These are phyloP conservation scores for Striga hermonthica DNA, from an alignment of 305 asterid species.

Conservation along the genomic window DNA sequence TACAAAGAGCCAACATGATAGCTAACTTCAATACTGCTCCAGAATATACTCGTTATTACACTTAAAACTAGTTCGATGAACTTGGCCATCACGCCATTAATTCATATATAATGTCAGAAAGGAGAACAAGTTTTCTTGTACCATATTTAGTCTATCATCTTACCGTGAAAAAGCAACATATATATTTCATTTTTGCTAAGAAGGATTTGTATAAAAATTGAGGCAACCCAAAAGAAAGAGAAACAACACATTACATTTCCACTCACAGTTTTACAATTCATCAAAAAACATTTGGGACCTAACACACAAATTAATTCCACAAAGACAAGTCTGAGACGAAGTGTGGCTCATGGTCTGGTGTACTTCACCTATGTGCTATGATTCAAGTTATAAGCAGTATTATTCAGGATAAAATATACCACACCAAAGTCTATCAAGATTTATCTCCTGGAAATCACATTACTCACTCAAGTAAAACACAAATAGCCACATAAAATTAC, in stretches of 20 bases:
- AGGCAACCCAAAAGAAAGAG: neutral
- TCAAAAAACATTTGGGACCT: neutral
- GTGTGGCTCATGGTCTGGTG: too few relatives aligned
- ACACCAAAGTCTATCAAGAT: too few relatives aligned
- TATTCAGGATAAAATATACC: neutral
- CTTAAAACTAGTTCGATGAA: neutral
- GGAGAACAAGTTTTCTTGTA: neutral
- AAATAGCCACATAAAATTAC: too few relatives aligned
- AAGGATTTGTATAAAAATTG: neutral
- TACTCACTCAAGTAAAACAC: too few relatives aligned
- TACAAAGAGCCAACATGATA: slow-evolving; percentile 4
- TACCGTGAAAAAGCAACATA: neutral
- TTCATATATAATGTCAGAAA: neutral
- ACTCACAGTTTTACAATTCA: neutral
- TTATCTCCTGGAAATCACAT: too few relatives aligned
- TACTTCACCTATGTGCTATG: neutral
- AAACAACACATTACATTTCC: neutral
- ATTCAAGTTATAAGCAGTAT: neutral
- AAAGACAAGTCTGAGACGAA: neutral
- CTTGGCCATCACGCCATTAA: neutral
- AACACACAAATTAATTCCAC: neutral
- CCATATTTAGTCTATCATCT: neutral
- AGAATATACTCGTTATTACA: neutral
- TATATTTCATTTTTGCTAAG: neutral
- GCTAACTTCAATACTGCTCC: neutral